phyloP scores from a whole-genome alignment of 805 yeast species.

The Candida vartiovaarae region DNA sequence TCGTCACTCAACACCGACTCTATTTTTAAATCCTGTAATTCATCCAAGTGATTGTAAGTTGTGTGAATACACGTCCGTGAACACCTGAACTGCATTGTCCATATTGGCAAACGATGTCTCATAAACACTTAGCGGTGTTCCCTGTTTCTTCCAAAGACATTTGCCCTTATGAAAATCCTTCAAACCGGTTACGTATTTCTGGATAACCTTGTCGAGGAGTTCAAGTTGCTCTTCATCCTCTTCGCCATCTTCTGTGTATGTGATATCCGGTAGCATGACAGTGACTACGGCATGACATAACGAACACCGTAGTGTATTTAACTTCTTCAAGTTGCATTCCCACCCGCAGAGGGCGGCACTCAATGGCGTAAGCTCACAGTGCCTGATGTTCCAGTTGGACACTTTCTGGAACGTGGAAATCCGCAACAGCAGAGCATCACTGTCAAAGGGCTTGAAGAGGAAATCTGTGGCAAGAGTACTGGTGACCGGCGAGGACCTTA shows the following conservation, averaged over 20 bases:
- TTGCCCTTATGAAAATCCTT: conserved; percentile 11
- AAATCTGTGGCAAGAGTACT: too few relatives aligned
- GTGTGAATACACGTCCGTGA: conserved; percentile 4
- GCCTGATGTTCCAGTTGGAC: conserved; percentile 39
- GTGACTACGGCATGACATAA: conserved; percentile 27
- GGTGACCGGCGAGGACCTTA: background rate
- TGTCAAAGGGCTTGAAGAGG: conserved; percentile 27
- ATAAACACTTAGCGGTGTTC: conserved; percentile 15
- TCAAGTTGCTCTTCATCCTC: conserved; percentile 2
- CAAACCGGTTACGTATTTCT: conserved; percentile 11
- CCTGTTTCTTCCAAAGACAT: conserved; percentile 20
- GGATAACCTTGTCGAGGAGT: conserved; percentile 5
- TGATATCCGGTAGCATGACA: conserved; percentile 21
- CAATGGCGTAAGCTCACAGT: conserved; percentile 34
- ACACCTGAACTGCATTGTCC: conserved; percentile 5
- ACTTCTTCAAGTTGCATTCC: conserved; percentile 28
- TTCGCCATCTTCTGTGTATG: conserved; percentile 7
- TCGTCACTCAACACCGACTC: conserved; percentile 2
- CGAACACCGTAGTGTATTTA: conserved; percentile 27
- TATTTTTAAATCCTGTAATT: conserved; percentile 1
- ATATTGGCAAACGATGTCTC: conserved; percentile 7
- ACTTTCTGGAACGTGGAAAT: conserved; percentile 35
- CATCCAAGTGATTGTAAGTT: conserved; percentile 1
- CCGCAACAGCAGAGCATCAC: conserved; percentile 31
- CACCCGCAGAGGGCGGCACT: conserved; percentile 47